Evolutionary conservation across 169 alveolate species (phyloP).

Genomic region (Plasmodium knowlesi): DNA sequence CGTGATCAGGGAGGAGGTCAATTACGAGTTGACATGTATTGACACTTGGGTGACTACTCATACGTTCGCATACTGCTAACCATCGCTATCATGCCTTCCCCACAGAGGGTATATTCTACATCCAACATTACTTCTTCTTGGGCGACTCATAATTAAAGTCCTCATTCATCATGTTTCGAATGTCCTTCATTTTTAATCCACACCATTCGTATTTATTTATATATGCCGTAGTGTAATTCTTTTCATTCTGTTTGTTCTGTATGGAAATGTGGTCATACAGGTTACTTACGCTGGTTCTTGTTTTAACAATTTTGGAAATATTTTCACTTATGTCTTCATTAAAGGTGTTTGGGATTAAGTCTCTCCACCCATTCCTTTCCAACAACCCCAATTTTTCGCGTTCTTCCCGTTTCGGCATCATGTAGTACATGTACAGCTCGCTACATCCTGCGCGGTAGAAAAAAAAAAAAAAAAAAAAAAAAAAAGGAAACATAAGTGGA

Average conservation of each 20-base stretch:
- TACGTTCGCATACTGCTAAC: background rate
- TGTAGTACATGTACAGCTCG: conserved; percentile 84
- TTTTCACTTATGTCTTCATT: conserved; percentile 79
- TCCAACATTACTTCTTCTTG: conserved; percentile 12
- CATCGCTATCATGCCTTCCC: background rate
- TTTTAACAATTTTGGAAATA: conserved; percentile 72
- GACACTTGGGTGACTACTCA: background rate
- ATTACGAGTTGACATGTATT: background rate
- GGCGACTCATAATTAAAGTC: conserved; percentile 67
- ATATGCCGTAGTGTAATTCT: conserved; percentile 44
- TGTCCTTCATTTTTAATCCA: conserved; percentile 58
- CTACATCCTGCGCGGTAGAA: conserved; percentile 79
- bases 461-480: background rate
- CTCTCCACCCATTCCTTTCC: conserved; percentile 87
- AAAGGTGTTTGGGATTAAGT: conserved; percentile 75
- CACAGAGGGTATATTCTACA: background rate
- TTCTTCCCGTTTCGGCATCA: conserved; percentile 85
- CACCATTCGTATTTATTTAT: conserved; percentile 75
- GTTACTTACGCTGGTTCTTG: conserved; percentile 34
- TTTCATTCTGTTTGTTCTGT: conserved; percentile 65
- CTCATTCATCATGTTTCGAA: conserved; percentile 63
- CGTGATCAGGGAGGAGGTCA: background rate
- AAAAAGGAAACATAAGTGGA: background rate
- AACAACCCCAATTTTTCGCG: conserved; percentile 79
- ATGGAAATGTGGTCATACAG: conserved; percentile 28